Evolutionary conservation across 805 yeast species (phyloP), one percentile per base, ranked within the genome.

Genomic region (Torulaspora gathmanii): DNA sequence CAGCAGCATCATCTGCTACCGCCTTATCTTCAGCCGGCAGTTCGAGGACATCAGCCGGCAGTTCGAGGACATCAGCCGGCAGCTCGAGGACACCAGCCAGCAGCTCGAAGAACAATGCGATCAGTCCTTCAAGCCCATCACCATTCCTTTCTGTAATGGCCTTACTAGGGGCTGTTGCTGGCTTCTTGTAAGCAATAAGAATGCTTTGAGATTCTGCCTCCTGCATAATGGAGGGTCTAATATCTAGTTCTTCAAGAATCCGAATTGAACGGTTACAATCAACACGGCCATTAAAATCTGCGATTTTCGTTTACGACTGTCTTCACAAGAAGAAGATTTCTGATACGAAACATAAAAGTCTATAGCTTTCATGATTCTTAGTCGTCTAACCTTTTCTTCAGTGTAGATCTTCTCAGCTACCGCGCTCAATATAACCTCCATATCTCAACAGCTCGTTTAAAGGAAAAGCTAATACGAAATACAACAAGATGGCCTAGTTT

Each of bases 131-230:
- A 25, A 37, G 16, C 9, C 37, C 43, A 33, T 25, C 30, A 12
- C 13, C 46, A n/a, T 28, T 47, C 22, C 27, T 28, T 15, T 26
- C 45, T 16, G 8, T 41, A 9, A 11, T 40, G 10, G 29, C 43
- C 12, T 26, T 44, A 33, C 12, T 37, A 19, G 26, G 41, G 8
- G 44, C 41, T n/a, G 23, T 37, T 16, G 44, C 35, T 10, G 46
- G 41, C 22, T 26, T 44, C 36, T 16, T 42, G 8, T 42, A 23
- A 34, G 27, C 17, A 16, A 10, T 11, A n/a, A 7, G 16, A 27
- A 1, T 17, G 16, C 16, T 19, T 31, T 16, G 16, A 31, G 8
- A 17, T 10, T 15, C 11, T 6, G 16, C 22, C 13, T n/a, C 16
- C 15, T 10, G 6, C 19, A 5, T 13, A 9, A n/a, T 30, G 33